Evolutionary conservation across 148 eudicot species (phyloP).

Genomic region (Persicaria maculosa): DNA sequence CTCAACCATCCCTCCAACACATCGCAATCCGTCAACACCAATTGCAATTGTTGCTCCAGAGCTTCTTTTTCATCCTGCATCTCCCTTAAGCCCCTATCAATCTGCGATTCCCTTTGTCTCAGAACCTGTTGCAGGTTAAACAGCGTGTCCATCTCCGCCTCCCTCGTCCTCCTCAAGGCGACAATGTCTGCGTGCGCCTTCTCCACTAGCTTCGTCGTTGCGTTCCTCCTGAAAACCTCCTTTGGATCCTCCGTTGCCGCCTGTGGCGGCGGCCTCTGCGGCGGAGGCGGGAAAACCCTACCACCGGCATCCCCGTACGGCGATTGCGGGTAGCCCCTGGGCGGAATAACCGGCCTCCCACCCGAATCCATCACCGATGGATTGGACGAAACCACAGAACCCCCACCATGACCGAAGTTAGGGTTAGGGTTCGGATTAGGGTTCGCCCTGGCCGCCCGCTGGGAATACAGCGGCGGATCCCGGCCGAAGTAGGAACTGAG

Average conservation of each 20-base stretch:
- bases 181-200: slow-evolving; percentile 52
- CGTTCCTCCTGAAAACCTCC: slow-evolving; percentile 74
- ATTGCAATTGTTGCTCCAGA: slow-evolving; percentile 76
- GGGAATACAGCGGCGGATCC: slow-evolving; percentile 85
- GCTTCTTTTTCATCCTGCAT: slow-evolving; percentile 82
- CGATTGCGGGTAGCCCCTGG: slow-evolving; percentile 48
- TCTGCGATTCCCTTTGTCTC: slow-evolving; percentile 49
- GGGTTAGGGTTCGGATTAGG: slow-evolving; percentile 27
- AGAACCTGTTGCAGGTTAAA: slow-evolving; percentile 55
- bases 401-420: slow-evolving; percentile 9
- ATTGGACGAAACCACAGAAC: slow-evolving; percentile 11
- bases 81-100: slow-evolving; percentile 56
- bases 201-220: slow-evolving; percentile 64
- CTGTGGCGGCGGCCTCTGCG: slow-evolving; percentile 24
- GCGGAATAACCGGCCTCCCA: slow-evolving; percentile 34
- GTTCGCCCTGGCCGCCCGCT: slow-evolving; percentile 18
- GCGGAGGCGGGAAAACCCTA: slow-evolving; percentile 23
- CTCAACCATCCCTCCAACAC: slow-evolving; percentile 78
- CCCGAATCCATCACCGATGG: slow-evolving; percentile 13
- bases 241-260: slow-evolving; percentile 52
- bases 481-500: slow-evolving; percentile 44
- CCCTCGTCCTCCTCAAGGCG: slow-evolving; percentile 64
- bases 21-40: slow-evolving; percentile 74
- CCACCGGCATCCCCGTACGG: slow-evolving; percentile 43
- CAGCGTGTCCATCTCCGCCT: slow-evolving; percentile 75